Evolutionary conservation across 2,329 filamentous ascomycete species (phyloP).

Genomic region (Macroventuria anomochaeta): DNA sequence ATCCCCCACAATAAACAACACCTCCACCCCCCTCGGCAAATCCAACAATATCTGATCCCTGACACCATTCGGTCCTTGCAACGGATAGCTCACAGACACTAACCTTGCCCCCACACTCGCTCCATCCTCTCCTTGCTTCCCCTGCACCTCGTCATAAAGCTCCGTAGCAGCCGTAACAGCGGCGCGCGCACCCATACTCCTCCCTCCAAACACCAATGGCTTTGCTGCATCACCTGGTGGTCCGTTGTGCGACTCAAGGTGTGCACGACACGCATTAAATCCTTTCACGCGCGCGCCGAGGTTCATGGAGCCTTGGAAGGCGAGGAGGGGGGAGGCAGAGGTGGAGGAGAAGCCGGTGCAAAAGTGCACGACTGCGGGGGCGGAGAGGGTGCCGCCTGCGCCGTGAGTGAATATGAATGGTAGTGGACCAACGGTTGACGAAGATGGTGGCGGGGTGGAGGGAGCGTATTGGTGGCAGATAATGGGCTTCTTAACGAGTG

Average conservation of each 20-base stretch:
- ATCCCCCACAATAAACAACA: constrained; percentile 51
- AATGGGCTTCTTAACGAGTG: constrained; percentile 29
- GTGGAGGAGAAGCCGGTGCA: constrained; percentile 44
- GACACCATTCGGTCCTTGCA: constrained; percentile 46
- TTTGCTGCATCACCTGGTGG: not conserved
- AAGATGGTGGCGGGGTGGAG: not conserved
- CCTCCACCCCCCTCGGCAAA: constrained; percentile 35
- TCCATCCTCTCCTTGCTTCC: not conserved
- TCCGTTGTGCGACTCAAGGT: constrained; percentile 6
- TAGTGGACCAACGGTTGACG: not conserved
- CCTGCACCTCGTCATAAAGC: not conserved
- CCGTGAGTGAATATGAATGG: constrained; percentile 55
- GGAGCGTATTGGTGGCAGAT: constrained; percentile 27
- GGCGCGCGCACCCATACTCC: constrained; percentile 55
- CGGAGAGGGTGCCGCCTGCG: constrained; percentile 52
- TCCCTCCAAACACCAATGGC: constrained; percentile 44
- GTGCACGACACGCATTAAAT: constrained; percentile 44
- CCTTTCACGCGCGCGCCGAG: constrained; percentile 46
- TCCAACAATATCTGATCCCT: constrained; percentile 50
- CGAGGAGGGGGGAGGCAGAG: constrained; percentile 28
- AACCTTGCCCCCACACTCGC: constrained; percentile 26
- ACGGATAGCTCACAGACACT: constrained; percentile 52
- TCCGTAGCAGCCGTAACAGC: constrained; percentile 47
- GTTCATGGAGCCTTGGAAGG: constrained; percentile 53
- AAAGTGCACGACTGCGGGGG: constrained; percentile 50